Evolutionary conservation across 176 grass and related monocot genomes (phyloP).

Genomic region (Carex pumila): DNA sequence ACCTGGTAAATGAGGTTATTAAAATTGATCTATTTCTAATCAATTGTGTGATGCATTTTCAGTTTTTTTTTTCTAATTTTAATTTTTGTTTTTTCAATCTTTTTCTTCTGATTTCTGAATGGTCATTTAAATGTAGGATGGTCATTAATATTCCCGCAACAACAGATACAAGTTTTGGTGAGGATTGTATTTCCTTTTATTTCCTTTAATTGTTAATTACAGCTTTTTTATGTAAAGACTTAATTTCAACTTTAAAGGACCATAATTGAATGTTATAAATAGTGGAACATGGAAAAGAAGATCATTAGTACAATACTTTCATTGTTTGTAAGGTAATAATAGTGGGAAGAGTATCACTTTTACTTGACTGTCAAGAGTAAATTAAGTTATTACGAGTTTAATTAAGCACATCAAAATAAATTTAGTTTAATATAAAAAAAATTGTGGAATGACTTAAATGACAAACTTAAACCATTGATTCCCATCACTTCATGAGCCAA

Average conservation of each 20-base stretch:
- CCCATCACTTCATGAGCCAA: not conserved
- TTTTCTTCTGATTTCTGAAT: not conserved
- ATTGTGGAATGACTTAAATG: not conserved
- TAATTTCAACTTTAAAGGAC: not conserved
- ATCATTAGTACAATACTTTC: not conserved
- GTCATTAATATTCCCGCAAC: conserved; percentile 88
- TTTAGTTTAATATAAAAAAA: not conserved
- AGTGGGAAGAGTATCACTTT: not conserved
- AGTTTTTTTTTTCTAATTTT: too few relatives aligned
- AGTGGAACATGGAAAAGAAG: not conserved
- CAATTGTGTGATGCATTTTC: not conserved
- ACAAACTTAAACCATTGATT: not conserved
- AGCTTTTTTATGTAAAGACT: not conserved
- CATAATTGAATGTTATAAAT: not conserved
- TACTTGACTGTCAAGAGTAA: not conserved
- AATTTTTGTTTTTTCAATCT: too few relatives aligned
- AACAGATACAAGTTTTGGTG: conserved; percentile 56
- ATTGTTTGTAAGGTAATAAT: not conserved
- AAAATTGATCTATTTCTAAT: not conserved
- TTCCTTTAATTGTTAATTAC: not conserved
- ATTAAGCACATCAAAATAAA: not conserved
- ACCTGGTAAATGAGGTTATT: not conserved
- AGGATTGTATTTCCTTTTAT: conserved; percentile 4
- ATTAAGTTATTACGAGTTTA: not conserved
- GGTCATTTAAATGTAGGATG: conserved; percentile 49